Evolutionary conservation across 1,139 yeast genomes (phyloP).

Genomic region (Hyphopichia fennica): DNA sequence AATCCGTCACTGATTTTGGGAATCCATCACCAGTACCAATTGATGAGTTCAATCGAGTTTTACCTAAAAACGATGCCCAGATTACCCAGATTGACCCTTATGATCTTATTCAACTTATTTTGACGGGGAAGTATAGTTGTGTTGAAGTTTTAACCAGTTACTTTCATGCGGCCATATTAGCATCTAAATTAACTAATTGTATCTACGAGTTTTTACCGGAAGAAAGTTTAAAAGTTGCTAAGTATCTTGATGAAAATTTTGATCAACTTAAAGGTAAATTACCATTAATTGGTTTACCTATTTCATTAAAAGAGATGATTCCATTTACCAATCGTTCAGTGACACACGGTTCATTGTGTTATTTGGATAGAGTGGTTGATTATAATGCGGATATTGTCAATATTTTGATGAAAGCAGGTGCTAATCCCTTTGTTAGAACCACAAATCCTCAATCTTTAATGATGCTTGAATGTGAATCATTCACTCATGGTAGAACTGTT

Average conservation of each 20-base stretch:
- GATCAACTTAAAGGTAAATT: not conserved
- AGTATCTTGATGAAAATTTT: constrained; percentile 13
- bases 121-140: constrained; percentile 14
- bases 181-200: constrained; percentile 22
- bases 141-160: constrained; percentile 31
- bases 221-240: constrained; percentile 18
- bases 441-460: constrained; percentile 15
- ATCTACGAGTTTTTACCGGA: constrained; percentile 19
- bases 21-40: constrained; percentile 19
- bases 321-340: constrained; percentile 10
- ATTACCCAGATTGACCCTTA: constrained; percentile 18
- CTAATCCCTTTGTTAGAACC: constrained; percentile 12
- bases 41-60: constrained; percentile 12
- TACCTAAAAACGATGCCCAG: constrained; percentile 11
- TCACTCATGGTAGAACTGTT: constrained; percentile 17
- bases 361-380: constrained; percentile 19
- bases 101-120: constrained; percentile 13
- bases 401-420: constrained; percentile 13
- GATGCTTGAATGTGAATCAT: constrained; percentile 15
- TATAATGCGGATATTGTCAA: constrained; percentile 22
- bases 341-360: constrained; percentile 13
- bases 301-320: constrained; percentile 14
- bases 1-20: constrained; percentile 19
- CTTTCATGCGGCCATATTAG: constrained; percentile 22
- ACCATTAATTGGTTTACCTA: constrained; percentile 14